Evolutionary conservation across 2,329 filamentous ascomycete species (phyloP).

Genomic region (Fusarium oligoseptatum): DNA sequence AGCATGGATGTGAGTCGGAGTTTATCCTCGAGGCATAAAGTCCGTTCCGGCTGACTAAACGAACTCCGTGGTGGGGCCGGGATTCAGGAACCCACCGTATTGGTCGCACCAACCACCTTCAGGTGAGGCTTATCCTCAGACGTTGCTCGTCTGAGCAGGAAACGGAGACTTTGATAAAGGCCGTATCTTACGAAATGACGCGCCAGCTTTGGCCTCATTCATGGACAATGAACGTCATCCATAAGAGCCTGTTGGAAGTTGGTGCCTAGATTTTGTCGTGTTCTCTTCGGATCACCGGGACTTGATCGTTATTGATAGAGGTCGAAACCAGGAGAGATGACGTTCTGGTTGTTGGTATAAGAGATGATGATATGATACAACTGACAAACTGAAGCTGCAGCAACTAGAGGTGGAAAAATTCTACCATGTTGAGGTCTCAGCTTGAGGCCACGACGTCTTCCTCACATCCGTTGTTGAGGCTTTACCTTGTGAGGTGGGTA

Average conservation of each 20-base stretch:
- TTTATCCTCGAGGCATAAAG: constrained; percentile 27
- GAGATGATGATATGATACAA: neutral
- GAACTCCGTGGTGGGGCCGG: constrained; percentile 3
- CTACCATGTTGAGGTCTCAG: neutral
- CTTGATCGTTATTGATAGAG: neutral
- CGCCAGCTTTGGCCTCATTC: neutral
- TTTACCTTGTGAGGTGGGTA: neutral
- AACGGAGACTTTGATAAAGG: constrained; percentile 33
- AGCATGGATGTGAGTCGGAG: constrained; percentile 26
- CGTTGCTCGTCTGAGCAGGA: neutral
- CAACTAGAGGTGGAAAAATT: neutral
- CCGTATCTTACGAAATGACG: constrained; percentile 18
- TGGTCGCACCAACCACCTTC: constrained; percentile 9
- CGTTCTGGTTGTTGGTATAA: neutral
- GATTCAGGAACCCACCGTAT: constrained; percentile 7
- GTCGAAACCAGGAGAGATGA: neutral
- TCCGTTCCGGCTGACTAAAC: constrained; percentile 17
- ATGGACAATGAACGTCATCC: neutral
- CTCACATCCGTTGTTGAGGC: neutral
- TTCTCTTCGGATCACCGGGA: neutral
- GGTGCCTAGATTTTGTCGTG: neutral
- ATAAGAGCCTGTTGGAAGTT: neutral
- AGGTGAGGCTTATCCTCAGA: constrained; percentile 18
- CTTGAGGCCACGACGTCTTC: neutral
- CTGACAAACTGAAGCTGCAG: neutral